Conservation (phyloP, 257 asterid genomes). For the Coffea eugenioides region DNA sequence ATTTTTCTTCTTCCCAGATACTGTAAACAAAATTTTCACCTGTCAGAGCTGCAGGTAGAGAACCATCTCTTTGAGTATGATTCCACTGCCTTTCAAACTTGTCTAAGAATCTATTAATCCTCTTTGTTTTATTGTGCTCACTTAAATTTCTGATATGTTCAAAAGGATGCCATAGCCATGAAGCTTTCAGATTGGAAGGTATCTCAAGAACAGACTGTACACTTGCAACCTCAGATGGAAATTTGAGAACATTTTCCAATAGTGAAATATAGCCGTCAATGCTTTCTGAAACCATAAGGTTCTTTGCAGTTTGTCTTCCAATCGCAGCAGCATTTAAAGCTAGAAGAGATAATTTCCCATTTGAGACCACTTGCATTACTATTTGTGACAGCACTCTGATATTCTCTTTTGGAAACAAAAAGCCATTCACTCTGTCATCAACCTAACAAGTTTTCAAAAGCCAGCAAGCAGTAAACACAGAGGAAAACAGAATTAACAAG, state of each 20-base stretch:
- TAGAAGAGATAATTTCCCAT: constrained; percentile 68
- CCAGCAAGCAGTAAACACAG: constrained; percentile 29
- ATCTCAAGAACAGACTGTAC: constrained; percentile 46
- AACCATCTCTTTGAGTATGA: constrained; percentile 37
- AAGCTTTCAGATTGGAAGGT: constrained; percentile 53
- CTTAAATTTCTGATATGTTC: constrained; percentile 33
- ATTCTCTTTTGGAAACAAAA: constrained; percentile 64
- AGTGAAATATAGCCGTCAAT: constrained; percentile 73
- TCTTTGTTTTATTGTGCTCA: constrained; percentile 28
- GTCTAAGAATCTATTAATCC: constrained; percentile 29
- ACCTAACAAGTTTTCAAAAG: constrained; percentile 43
- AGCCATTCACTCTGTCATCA: constrained; percentile 72
- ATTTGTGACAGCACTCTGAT: constrained; percentile 42
- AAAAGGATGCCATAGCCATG: constrained; percentile 75
- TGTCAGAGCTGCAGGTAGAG: constrained; percentile 25
- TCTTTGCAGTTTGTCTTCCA: constrained; percentile 65
- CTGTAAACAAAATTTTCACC: constrained; percentile 50
- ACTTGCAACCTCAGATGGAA: constrained; percentile 77
- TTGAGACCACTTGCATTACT: constrained; percentile 61
- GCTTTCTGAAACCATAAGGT: constrained; percentile 77
- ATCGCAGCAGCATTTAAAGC: constrained; percentile 60
- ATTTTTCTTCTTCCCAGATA: constrained; percentile 88
- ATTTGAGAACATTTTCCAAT: constrained; percentile 61
- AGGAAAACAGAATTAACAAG: constrained; percentile 6
- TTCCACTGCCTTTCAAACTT: constrained; percentile 58